A percentile compares a stretch with the other conserved stretches of the same genome.
These are phyloP conservation scores for Neurospora sp. DNA, from an alignment of 495 filamentous ascomycete species.

Conservation along the genomic window DNA sequence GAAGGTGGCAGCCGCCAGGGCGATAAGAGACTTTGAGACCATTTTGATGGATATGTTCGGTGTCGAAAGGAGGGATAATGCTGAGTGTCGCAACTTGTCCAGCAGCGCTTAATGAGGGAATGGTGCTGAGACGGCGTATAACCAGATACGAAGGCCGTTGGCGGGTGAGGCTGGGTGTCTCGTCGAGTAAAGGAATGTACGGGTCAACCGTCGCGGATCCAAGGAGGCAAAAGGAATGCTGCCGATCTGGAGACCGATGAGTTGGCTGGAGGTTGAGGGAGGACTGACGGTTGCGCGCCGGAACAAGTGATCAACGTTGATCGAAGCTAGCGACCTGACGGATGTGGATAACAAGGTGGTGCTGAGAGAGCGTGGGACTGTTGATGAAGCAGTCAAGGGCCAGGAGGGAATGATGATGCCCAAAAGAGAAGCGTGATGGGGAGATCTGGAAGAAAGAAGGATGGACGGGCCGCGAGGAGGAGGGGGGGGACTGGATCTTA, in stretches of 20 bases:
- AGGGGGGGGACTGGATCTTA: background rate
- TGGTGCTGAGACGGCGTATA: constrained; percentile 4
- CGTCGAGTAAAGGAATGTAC: constrained; percentile 6
- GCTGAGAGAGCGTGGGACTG: background rate
- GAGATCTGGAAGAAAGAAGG: background rate
- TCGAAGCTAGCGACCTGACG: constrained; percentile 32
- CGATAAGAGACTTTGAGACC: constrained; percentile 18
- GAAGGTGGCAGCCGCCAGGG: constrained; percentile 18
- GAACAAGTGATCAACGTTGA: constrained; percentile 9
- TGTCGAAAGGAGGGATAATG: background rate
- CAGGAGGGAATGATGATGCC: constrained; percentile 3
- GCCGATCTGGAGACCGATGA: constrained; percentile 12
- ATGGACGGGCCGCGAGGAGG: background rate
- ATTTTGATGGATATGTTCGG: constrained; percentile 7
- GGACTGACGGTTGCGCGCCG: constrained; percentile 10
- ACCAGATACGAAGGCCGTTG: constrained; percentile 3
- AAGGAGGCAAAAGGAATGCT: constrained; percentile 31
- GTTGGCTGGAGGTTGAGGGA: constrained; percentile 9
- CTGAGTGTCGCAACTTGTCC: background rate
- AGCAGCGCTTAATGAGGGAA: background rate
- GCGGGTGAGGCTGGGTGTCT: background rate
- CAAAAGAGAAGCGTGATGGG: background rate
- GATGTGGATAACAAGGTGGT: constrained; percentile 8
- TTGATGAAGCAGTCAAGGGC: background rate
- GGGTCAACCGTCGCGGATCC: constrained; percentile 8